phyloP scores from a whole-genome alignment of 1,284 basidiomycete species.

The Cryptococcus sp. region DNA sequence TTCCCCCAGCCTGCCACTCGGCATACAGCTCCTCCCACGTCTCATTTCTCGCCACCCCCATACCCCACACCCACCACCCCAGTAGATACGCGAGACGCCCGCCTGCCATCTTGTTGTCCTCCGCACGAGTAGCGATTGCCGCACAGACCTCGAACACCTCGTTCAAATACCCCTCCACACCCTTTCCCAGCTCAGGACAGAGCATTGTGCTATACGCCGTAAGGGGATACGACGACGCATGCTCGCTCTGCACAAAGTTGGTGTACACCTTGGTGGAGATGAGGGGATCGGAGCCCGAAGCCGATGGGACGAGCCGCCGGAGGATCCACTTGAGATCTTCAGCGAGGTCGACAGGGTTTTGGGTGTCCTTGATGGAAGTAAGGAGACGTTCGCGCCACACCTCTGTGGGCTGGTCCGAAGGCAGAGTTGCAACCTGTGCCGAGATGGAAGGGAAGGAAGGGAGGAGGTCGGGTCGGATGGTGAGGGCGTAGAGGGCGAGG shows the following conservation, averaged over 20 bases:
- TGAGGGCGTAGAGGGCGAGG: constrained; percentile 25
- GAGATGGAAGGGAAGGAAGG: constrained; percentile 29
- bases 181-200: constrained; percentile 14
- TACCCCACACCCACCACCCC: constrained; percentile 39
- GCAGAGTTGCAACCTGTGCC: constrained; percentile 5
- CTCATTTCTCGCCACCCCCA: constrained; percentile 2
- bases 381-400: constrained; percentile 20
- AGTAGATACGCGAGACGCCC: constrained; percentile 31
- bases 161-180: constrained; percentile 18
- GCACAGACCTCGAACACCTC: constrained; percentile 39
- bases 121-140: constrained; percentile 31
- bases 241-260: constrained; percentile 36
- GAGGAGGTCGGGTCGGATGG: constrained; percentile 21
- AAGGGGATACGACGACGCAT: constrained; percentile 35
- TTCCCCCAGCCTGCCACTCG: constrained; percentile 33
- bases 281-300: not conserved
- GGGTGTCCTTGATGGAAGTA: constrained; percentile 15
- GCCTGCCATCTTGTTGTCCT: constrained; percentile 31
- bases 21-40: constrained; percentile 34
- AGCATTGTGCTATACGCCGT: constrained; percentile 31
- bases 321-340: constrained; percentile 33
- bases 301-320: constrained; percentile 18
- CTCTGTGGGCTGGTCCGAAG: constrained; percentile 1
- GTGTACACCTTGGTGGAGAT: constrained; percentile 19
- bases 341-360: constrained; percentile 26